Evolutionary conservation across 2,329 filamentous ascomycete species (phyloP), one percentile per base, ranked within the genome.

Genomic region (Aspergillus sp.): DNA sequence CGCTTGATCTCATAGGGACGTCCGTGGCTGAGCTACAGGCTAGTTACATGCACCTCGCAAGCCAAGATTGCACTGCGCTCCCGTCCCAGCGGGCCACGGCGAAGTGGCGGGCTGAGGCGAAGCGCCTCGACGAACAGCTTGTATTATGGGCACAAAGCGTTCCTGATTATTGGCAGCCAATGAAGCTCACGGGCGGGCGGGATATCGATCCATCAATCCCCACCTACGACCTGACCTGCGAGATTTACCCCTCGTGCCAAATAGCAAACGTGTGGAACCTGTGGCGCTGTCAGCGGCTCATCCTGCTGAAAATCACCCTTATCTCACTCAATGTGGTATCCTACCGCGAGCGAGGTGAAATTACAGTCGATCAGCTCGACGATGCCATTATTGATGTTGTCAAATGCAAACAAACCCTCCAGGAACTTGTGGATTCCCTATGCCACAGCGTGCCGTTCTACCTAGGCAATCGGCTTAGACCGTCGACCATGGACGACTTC

Each of bases 211-310:
- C 51, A 2, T 68, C 61, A 2, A 69, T 69, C 11, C 56, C 63
- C 12, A 61, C 65, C 49, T 69, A 69, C 57, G 59, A 53, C 24
- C 62, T 58, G 24, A 18, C 57, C 54, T 65, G 61, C 45, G 67
- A 69, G 26, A 51, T 67, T 24, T 69, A 69, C 52, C 63, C 65
- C 26, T 58, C 64, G 26, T 67, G 58, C 59, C 60, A 63, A 29
- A 65, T 69, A 49, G 67, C 54, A 18, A 60, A 20, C 0, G 60
- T 69, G 49, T 68, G 59, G 62, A 64, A 64, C 50, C 29, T 62
- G 10, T 64, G 59, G 57, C 59, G 59, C 49, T 16, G 58, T 16
- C 59, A 64, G 16, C 62, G 62, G 24, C 39, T 64, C 6, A 2
- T 51, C 5, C 32, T 39, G 10, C 10, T 14, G 5, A 39, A 39